Conservation (phyloP, 768 basidiomycete species). For the Paxillus ammoniavirescens region DNA sequence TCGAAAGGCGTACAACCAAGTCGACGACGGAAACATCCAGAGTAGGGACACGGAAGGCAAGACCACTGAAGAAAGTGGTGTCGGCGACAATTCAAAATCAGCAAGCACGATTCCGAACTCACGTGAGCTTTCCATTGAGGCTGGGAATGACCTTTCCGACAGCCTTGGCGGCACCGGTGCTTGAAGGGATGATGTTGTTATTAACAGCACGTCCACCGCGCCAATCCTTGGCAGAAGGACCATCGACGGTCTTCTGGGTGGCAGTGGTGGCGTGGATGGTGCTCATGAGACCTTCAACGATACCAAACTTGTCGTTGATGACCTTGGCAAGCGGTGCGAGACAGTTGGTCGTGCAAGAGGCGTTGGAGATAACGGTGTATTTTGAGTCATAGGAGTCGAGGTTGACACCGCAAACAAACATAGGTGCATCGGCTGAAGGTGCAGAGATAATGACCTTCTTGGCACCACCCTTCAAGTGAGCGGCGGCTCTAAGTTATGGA, state of each 20-base stretch:
- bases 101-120: constrained; percentile 26
- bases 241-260: constrained; percentile 94
- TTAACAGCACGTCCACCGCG: constrained; percentile 94
- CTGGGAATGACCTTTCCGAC: constrained; percentile 97
- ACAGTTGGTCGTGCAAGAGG: constrained; percentile 99
- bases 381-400: constrained; percentile 87
- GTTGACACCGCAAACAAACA: constrained; percentile 96
- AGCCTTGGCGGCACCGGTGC: constrained; percentile 98
- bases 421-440: constrained; percentile 94
- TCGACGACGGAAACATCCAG: constrained; percentile 98
- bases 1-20: constrained; percentile 90
- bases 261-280: constrained; percentile 97
- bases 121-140: constrained; percentile 98
- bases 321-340: constrained; percentile 99
- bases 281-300: constrained; percentile 97
- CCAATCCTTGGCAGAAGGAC: constrained; percentile 95
- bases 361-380: constrained; percentile 95
- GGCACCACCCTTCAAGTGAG: constrained; percentile 96
- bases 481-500: constrained; percentile 59
- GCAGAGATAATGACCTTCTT: constrained; percentile 99
- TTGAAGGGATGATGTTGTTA: constrained; percentile 99
- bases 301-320: constrained; percentile 94
- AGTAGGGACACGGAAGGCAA: constrained; percentile 97
- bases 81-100: constrained; percentile 4
- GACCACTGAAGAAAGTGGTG: constrained; percentile 51